phyloP scores from a whole-genome alignment of 1,284 basidiomycete genomes.

The Fomitiporia mediterranea region DNA sequence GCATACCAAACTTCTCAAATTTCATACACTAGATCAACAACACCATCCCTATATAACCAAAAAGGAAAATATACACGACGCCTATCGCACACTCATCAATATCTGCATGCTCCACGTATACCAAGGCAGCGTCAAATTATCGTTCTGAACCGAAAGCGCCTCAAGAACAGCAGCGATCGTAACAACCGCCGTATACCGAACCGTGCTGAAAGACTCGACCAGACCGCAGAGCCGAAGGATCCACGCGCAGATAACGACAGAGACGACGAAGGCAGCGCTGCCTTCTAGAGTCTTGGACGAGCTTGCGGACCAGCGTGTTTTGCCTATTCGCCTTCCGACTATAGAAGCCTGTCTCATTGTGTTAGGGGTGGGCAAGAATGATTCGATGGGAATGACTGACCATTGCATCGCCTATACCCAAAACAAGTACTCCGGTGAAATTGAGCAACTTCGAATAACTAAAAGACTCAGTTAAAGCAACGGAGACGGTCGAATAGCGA shows the following conservation, averaged over 20 bases:
- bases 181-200: constrained; percentile 54
- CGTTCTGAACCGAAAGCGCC: constrained; percentile 88
- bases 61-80: too few relatives aligned
- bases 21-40: too few relatives aligned
- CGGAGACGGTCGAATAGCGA: constrained; percentile 1
- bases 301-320: constrained; percentile 76
- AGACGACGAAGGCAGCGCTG: constrained; percentile 74
- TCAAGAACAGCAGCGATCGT: constrained; percentile 71
- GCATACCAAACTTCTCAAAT: too few relatives aligned
- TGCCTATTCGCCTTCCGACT: constrained; percentile 81
- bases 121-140: constrained; percentile 87
- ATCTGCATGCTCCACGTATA: constrained; percentile 83
- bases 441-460: constrained; percentile 71
- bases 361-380: constrained; percentile 8
- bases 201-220: constrained; percentile 62
- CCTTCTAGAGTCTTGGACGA: constrained; percentile 92
- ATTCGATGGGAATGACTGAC: constrained; percentile 40
- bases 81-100: constrained; percentile 39
- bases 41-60: too few relatives aligned
- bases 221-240: constrained; percentile 66
- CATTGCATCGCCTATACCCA: constrained; percentile 93
- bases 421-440: constrained; percentile 85
- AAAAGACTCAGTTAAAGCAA: neutral
- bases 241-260: constrained; percentile 68
- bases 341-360: constrained; percentile 71